Evolutionary conservation across 371 early-diverging fungal species (phyloP), one percentile per base, ranked within the genome.

Genomic region (Amoeboaphelidium occidentale): DNA sequence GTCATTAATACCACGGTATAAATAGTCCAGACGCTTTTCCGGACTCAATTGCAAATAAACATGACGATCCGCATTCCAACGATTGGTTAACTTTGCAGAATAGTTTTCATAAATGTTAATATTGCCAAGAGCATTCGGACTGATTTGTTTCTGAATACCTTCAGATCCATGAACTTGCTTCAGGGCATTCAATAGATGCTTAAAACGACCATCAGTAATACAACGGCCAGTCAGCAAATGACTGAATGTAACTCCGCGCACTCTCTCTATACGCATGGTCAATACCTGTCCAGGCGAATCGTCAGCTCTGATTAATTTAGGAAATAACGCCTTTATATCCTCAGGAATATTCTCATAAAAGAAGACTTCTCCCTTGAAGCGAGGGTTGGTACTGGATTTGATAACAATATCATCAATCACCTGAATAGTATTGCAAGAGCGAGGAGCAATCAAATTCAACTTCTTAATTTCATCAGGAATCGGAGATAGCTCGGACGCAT

Each of bases 361-460:
- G 17, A 25, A 45, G 4, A 45, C 41, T 45, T 45, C 45, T 25
- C 45, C 45, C 4, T 10, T 25, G 45, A 45, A 25, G 4, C 41
- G 4, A 17, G 4, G 10, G 17, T 17, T 25, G 4, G 17, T 17
- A 45, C 25, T 25, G 17, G 45, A 45, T 17, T 45, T 45, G 4
- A 45, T 45, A 39, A 45, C 45, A 17, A 25, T 17, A 45, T 45
- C 45, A 45, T 39, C 45, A 10, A 45, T 45, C 4, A 45, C 41
- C 17, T 45, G 45, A 45, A 45, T 39, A 17, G 41, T 24, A 45
- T 45, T 45, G 17, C 24, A 25, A 17, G 45, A 45, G 24, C 45
- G 45, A 45, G 45, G 45, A 24, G 4, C 10, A 17, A 45, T 17
- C 45, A 45, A 17, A 17, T 32, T 32, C 39, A 32, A 10, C 17